Evolutionary conservation across 169 alveolate genomes (phyloP), one percentile per base, ranked within the genome.

Genomic region (Cyclospora cayetanensis): DNA sequence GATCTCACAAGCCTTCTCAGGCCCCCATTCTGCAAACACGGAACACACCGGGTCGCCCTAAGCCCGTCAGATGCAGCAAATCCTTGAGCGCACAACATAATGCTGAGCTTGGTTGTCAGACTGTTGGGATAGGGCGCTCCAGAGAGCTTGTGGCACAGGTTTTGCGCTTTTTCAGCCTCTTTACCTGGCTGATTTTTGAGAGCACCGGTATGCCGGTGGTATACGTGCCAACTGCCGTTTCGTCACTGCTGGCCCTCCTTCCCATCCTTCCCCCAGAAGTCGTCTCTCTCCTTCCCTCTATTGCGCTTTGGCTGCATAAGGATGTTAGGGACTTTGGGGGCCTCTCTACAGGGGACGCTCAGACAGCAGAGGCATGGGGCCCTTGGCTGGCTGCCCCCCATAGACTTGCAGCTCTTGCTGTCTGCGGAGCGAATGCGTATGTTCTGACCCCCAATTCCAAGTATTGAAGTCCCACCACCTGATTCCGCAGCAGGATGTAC

Each of bases 181-280:
- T 90, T 80, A 94, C 94, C 77, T 94, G 96, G 96, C 39, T 85
- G 80, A 83, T 90, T 22, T 94, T 91, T 88, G 92, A 91, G 43
- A 83, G 86, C 91, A 86, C 92, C 34, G 92, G 92, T 41, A 90
- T 94, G 60, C 96, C 96, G n/a, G 93, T 94, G 18, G 94, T 94
- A 34, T 94, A 90, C 72, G 96, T 94, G 29, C 96, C 96, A 22
- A 94, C 96, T 22, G 93, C 94, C n/a, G 63, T 76, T 9, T 86
- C 95, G 42, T 88, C 89, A 12, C 92, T 94, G 72, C 79, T 94
- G 15, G 94, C 96, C 4, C 91, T 94, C 7, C 90, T 94, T 5
- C 96, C 96, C 12, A 60, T 94, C 15, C 83, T 94, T 29, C 93
- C 95, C 2, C 95, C 95, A 41, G 96, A 94, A 66, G 82, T 79